Conservation (phyloP, 768 basidiomycete genomes). For the Rhodotorula paludigena region DNA sequence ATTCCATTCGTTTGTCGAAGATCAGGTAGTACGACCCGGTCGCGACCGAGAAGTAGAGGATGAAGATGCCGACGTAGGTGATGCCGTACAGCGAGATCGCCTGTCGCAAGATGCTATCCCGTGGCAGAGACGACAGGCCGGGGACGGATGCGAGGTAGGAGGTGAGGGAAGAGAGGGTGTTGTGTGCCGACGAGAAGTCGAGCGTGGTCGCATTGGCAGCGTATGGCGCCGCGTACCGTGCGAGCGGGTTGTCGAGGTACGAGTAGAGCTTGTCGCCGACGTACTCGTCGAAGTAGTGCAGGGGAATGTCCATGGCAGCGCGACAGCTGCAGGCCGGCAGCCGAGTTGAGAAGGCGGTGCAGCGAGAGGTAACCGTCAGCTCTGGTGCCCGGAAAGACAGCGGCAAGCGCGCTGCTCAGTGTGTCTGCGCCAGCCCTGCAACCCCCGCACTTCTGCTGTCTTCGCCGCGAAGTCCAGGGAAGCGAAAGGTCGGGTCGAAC, state of each 20-base stretch:
- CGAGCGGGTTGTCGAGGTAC: constrained; percentile 27
- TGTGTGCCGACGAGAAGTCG: constrained; percentile 12
- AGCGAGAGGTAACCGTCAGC: not conserved
- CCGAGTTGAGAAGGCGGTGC: not conserved
- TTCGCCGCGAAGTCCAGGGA: too few species aligned
- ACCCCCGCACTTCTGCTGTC: too few species aligned
- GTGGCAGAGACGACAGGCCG: constrained; percentile 11
- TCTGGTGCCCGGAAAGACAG: not conserved
- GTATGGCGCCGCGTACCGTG: not conserved
- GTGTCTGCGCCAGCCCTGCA: too few species aligned
- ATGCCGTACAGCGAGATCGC: constrained; percentile 63
- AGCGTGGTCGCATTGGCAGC: constrained; percentile 1
- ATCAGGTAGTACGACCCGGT: constrained; percentile 72
- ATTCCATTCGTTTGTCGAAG: constrained; percentile 82
- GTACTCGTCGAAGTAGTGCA: constrained; percentile 39
- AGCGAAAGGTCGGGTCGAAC: too few species aligned
- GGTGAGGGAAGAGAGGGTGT: constrained; percentile 4
- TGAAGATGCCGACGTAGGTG: constrained; percentile 72
- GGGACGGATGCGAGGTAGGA: constrained; percentile 20
- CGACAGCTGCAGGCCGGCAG: not conserved
- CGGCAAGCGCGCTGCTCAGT: too few species aligned
- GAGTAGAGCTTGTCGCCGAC: constrained; percentile 38
- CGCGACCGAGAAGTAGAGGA: constrained; percentile 87
- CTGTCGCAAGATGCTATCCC: constrained; percentile 55
- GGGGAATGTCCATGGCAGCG: constrained; percentile 25